Conservation (phyloP, 768 basidiomycete species). For the Xerocomellus chrysenteron region DNA sequence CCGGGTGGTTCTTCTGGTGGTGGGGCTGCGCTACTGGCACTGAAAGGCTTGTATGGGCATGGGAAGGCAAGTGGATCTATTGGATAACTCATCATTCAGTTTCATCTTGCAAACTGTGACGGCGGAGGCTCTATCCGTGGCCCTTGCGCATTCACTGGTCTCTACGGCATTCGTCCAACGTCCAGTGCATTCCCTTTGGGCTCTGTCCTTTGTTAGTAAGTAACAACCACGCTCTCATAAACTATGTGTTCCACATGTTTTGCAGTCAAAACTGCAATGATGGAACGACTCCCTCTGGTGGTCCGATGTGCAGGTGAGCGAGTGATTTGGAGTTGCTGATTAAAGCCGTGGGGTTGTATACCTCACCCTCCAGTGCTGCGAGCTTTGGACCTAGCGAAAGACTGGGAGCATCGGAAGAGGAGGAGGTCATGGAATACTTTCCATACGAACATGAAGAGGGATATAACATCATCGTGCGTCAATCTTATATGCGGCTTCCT, state of each 20-base stretch:
- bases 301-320: conserved; percentile 30
- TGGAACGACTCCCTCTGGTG: conserved; percentile 4
- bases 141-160: conserved; percentile 16
- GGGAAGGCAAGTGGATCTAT: conserved; percentile 34
- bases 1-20: conserved; percentile 33
- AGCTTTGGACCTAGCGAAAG: conserved; percentile 38
- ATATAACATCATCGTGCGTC: conserved; percentile 32
- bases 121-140: conserved; percentile 41
- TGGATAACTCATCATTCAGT: neutral
- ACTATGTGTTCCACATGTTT: conserved; percentile 2
- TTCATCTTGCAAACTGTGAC: conserved; percentile 19
- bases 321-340: conserved; percentile 27
- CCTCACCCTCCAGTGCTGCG: conserved; percentile 44
- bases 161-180: conserved; percentile 39
- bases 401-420: conserved; percentile 33
- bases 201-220: conserved; percentile 19
- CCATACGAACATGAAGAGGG: conserved; percentile 37
- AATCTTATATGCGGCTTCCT: neutral
- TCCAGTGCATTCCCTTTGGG: conserved; percentile 25
- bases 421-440: conserved; percentile 37
- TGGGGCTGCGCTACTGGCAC: too few relatives aligned
- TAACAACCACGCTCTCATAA: neutral
- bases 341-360: conserved; percentile 26
- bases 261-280: conserved; percentile 28
- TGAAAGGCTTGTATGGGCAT: conserved; percentile 40